A percentile compares a stretch with the other conserved stretches of the same genome.
These are phyloP conservation scores for Auricularia sp. DNA, from an alignment of 768 basidiomycete species.

Conservation along the genomic window DNA sequence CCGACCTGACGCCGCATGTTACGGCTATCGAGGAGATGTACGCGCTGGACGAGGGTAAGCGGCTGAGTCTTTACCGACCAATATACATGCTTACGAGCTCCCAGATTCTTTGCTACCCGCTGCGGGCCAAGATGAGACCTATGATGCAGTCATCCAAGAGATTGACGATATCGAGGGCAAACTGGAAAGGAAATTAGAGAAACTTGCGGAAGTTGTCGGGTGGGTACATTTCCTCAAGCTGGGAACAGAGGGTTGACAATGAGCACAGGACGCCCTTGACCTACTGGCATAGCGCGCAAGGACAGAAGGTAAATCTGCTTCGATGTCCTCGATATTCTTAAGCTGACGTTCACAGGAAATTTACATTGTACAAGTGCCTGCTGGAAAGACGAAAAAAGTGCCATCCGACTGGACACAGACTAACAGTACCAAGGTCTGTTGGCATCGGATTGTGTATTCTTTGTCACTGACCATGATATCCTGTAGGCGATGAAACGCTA, in stretches of 20 bases:
- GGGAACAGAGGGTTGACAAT: too few relatives aligned
- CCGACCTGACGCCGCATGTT: slow-evolving; percentile 64
- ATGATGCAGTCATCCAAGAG: slow-evolving; percentile 65
- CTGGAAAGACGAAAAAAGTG: slow-evolving; percentile 43
- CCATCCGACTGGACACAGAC: slow-evolving; percentile 79
- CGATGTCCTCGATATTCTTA: neutral
- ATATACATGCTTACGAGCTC: neutral
- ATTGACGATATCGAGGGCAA: slow-evolving; percentile 60
- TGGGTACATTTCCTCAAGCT: slow-evolving; percentile 21
- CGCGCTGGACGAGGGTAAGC: slow-evolving; percentile 50
- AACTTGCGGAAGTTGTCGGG: slow-evolving; percentile 60
- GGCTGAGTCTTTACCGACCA: neutral
- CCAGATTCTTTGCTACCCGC: slow-evolving; percentile 61
- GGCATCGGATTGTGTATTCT: neutral
- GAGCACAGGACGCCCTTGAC: slow-evolving; percentile 17
- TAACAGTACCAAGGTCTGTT: slow-evolving; percentile 62
- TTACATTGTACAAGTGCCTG: slow-evolving; percentile 70
- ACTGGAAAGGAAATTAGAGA: slow-evolving; percentile 57
- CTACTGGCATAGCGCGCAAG: slow-evolving; percentile 71
- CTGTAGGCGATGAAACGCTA: slow-evolving; percentile 64
- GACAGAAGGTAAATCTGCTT: slow-evolving; percentile 53
- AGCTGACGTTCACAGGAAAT: slow-evolving; percentile 52
- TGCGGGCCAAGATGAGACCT: slow-evolving; percentile 77
- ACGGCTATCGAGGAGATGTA: slow-evolving; percentile 68
- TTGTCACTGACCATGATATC: neutral